phyloP scores from a whole-genome alignment of 257 asterid genomes.

The Nicotiana tomentosiformis region DNA sequence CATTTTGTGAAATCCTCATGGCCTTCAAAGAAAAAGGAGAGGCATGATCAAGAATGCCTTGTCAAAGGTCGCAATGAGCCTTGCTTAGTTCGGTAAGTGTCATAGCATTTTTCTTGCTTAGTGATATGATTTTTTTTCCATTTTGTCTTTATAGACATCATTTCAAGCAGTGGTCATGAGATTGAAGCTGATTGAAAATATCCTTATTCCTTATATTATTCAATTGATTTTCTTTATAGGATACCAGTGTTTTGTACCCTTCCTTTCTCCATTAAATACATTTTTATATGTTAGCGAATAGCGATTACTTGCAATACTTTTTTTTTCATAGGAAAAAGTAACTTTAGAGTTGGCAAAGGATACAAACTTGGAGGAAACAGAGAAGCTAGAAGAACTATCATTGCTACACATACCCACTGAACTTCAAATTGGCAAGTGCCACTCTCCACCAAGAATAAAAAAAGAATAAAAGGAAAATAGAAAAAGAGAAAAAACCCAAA shows the following conservation, averaged over 20 bases:
- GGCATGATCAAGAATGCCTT: constrained; percentile 62
- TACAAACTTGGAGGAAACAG: background rate
- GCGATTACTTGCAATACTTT: background rate
- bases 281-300: background rate
- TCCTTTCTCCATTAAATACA: background rate
- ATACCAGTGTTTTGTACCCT: background rate
- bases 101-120: constrained; percentile 5
- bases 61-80: constrained; percentile 98
- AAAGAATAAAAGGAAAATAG: background rate
- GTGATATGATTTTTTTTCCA: background rate
- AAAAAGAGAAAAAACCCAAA: background rate
- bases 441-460: background rate
- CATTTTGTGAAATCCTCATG: constrained; percentile 63
- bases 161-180: background rate
- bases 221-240: background rate
- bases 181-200: background rate
- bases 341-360: background rate
- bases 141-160: background rate
- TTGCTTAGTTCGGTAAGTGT: constrained; percentile 75
- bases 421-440: background rate
- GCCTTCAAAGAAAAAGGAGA: constrained; percentile 93
- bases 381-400: background rate
- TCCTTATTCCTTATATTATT: background rate
- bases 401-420: background rate
- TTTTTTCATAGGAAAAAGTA: background rate